These are phyloP conservation scores for Beauveria varroae DNA, from an alignment of 2,329 filamentous ascomycete species.

Conservation along the genomic window DNA sequence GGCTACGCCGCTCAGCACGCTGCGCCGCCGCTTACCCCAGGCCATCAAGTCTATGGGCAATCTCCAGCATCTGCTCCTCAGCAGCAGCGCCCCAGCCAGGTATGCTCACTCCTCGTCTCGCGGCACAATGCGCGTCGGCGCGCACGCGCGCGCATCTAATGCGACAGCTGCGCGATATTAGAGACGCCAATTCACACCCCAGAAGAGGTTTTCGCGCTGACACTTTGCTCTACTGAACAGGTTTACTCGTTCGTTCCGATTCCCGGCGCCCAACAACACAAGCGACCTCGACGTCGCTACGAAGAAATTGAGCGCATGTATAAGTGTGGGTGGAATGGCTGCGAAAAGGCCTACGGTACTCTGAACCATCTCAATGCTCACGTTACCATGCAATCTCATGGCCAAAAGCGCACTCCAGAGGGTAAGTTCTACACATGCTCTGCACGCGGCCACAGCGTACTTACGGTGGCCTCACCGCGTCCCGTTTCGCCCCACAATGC, in stretches of 20 bases:
- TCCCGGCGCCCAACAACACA: conserved; percentile 93
- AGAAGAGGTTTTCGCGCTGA: not conserved
- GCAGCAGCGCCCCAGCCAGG: conserved; percentile 47
- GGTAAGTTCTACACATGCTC: conserved; percentile 52
- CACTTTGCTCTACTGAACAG: conserved; percentile 38
- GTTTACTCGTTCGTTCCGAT: conserved; percentile 98
- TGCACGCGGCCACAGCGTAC: not conserved
- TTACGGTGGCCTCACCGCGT: not conserved
- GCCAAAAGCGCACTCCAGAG: conserved; percentile 90
- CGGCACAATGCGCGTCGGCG: not conserved
- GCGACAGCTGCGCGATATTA: not conserved
- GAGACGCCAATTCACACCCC: too few species aligned
- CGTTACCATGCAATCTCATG: conserved; percentile 98
- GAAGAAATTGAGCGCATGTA: conserved; percentile 99
- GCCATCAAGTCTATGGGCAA: conserved; percentile 47
- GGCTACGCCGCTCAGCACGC: conserved; percentile 53
- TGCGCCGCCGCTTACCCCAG: conserved; percentile 40
- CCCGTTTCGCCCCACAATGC: not conserved
- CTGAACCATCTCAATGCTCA: conserved; percentile 96
- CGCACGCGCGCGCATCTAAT: not conserved
- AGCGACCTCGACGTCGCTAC: conserved; percentile 84
- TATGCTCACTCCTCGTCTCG: conserved; percentile 23
- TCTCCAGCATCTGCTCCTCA: conserved; percentile 49
- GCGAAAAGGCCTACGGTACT: conserved; percentile 97
- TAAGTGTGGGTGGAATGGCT: conserved; percentile 97